These are phyloP conservation scores for Tephrocybe rancida DNA, from an alignment of 768 basidiomycete species.

Conservation along the genomic window DNA sequence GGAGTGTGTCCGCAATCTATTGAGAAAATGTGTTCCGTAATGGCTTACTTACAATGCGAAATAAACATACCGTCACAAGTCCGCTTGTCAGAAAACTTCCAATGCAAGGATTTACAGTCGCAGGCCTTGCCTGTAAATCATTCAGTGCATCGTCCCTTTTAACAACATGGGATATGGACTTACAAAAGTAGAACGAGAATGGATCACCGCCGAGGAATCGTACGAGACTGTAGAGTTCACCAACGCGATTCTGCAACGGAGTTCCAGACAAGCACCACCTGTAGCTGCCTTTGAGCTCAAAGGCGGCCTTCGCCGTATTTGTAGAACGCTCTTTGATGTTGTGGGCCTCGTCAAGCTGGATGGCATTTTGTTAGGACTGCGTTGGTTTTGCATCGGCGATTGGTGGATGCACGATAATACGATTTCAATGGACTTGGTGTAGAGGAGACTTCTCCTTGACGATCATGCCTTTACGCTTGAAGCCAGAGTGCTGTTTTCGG, in stretches of 20 bases:
- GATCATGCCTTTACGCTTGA: conserved; percentile 81
- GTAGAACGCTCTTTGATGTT: conserved; percentile 96
- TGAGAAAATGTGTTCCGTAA: background rate
- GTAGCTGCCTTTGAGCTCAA: conserved; percentile 78
- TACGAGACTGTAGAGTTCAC: conserved; percentile 94
- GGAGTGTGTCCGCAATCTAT: conserved; percentile 84
- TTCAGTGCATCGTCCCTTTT: background rate
- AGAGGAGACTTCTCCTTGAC: conserved; percentile 88
- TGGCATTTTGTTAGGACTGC: background rate
- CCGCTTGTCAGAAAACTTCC: conserved; percentile 85
- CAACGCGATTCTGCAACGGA: conserved; percentile 97
- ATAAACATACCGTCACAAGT: conserved; percentile 72
- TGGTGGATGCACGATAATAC: conserved; percentile 62
- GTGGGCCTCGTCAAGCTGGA: conserved; percentile 91
- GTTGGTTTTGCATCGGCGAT: background rate
- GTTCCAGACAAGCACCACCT: conserved; percentile 98
- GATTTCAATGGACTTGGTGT: conserved; percentile 84
- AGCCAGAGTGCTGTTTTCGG: conserved; percentile 91
- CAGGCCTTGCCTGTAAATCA: conserved; percentile 76
- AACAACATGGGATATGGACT: conserved; percentile 20
- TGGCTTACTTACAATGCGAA: background rate
- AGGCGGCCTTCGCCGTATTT: conserved; percentile 97
- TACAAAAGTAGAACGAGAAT: conserved; percentile 91
- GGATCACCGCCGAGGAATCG: conserved; percentile 93
- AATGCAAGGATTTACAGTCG: conserved; percentile 93